Evolutionary conservation across 495 filamentous ascomycete genomes (phyloP).

Genomic region (Trichoderma parareesei): DNA sequence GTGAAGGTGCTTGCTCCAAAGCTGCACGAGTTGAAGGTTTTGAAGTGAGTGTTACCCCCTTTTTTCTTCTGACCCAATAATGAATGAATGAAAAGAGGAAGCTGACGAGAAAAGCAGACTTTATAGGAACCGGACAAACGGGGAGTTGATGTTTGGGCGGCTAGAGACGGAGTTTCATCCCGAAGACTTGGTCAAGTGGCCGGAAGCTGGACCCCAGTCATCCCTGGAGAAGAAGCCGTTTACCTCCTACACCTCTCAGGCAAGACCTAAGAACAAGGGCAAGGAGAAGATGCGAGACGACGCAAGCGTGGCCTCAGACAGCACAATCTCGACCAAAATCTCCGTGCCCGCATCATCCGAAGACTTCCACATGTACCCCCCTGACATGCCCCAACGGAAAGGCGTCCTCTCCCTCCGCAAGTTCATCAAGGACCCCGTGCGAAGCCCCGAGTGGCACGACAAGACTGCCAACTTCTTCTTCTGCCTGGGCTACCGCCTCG

Average conservation of each 20-base stretch:
- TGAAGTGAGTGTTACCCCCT: not conserved
- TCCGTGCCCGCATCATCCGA: not conserved
- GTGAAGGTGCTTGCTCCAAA: not conserved
- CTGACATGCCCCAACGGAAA: not conserved
- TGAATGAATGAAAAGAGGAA: not conserved
- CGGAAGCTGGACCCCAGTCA: not conserved
- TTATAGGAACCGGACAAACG: not conserved
- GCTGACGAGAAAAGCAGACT: not conserved
- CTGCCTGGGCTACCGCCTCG: slow-evolving; percentile 11
- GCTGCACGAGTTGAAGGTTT: not conserved
- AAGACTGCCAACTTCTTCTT: not conserved
- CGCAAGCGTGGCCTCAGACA: not conserved
- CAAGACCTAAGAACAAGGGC: not conserved
- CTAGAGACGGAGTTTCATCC: slow-evolving; percentile 4
- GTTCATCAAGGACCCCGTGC: not conserved
- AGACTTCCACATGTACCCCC: not conserved
- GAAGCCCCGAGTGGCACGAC: not conserved
- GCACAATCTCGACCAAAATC: too few species aligned
- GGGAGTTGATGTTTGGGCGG: not conserved
- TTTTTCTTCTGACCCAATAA: not conserved
- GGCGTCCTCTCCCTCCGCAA: not conserved
- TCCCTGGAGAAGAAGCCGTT: not conserved
- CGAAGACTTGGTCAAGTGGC: slow-evolving; percentile 4
- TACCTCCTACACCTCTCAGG: not conserved
- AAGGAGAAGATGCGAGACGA: not conserved